Evolutionary conservation across 805 yeast species (phyloP), one percentile per base, ranked within the genome.

Genomic region (Yarrowia bubula): DNA sequence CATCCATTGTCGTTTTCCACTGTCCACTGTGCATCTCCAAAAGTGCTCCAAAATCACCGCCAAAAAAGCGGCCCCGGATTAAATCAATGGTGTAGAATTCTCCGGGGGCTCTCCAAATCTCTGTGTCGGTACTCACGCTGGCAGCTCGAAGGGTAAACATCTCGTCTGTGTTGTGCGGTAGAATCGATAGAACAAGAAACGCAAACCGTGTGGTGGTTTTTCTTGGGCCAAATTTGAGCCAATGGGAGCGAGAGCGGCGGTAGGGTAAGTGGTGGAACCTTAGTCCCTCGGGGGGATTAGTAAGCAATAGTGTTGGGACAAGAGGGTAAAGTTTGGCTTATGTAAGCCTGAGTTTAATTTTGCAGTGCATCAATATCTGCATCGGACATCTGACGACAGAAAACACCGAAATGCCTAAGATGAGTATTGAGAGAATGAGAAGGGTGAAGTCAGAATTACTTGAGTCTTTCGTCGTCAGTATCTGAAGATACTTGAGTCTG

Each of bases 141-240:
- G 65, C 65, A 61, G 22, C 39, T 38, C 65, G 55, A 50, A 63
- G 64, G 64, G 64, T 35, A 58, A 58, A 58, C 64, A 58, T 58
- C 51, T 22, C 15, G 41, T 41, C 61, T 55, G 61, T 22, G 61
- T 55, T 55, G 46, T 46, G 60, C 48, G 48, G 51, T 57, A 44
- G 51, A 58, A 43, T 58, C 51, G 51, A 43, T 58, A 8, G 41
- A 37, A 39, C 43, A 58, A 44, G 50, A 39, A 39, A 48, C 39
- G 65, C 41, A 31, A 47, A 38, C 38, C 37, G 38, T 46, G 39
- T 61, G 46, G 38, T 39, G 47, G 65, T 47, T 38, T 37, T 61
- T 61, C 57, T 32, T 61, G 28, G 18, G 35, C 55, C 48, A 37
- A 51, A 51, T 47, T 41, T 61, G 38, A 17, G 57, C 48, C 65